phyloP scores from a whole-genome alignment of 1,284 basidiomycete genomes.

The Malassezia equina region DNA sequence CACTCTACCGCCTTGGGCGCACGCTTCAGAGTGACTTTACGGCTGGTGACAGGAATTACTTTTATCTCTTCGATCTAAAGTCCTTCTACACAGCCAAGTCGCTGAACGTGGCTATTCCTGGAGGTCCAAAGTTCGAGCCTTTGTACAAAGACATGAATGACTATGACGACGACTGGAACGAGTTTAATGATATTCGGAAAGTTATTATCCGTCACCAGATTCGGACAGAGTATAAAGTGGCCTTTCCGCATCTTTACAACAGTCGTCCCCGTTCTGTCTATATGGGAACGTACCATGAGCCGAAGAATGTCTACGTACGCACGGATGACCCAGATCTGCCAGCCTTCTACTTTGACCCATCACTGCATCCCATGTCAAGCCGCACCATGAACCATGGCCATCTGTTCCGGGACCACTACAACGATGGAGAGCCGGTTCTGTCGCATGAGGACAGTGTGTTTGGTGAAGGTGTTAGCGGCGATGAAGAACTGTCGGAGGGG shows the following conservation, averaged over 20 bases:
- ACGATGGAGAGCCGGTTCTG: slow-evolving; percentile 49
- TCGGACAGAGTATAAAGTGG: slow-evolving; percentile 97
- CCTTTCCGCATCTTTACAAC: slow-evolving; percentile 98
- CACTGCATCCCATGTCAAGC: slow-evolving; percentile 62
- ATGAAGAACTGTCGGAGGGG: slow-evolving; percentile 51
- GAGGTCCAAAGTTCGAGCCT: slow-evolving; percentile 78
- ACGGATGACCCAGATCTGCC: slow-evolving; percentile 97
- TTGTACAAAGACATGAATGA: slow-evolving; percentile 76
- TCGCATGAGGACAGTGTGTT: slow-evolving; percentile 87
- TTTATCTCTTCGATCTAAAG: slow-evolving; percentile 92
- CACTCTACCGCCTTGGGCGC: slow-evolving; percentile 85
- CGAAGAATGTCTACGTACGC: slow-evolving; percentile 96
- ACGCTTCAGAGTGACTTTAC: slow-evolving; percentile 85
- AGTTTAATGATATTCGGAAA: slow-evolving; percentile 99
- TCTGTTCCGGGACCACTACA: slow-evolving; percentile 31
- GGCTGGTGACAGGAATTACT: slow-evolving; percentile 66
- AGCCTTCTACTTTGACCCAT: slow-evolving; percentile 98
- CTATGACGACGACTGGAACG: slow-evolving; percentile 99
- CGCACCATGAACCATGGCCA: slow-evolving; percentile 27
- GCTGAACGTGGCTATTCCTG: slow-evolving; percentile 94
- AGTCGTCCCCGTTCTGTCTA: slow-evolving; percentile 89
- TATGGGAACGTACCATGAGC: slow-evolving; percentile 81
- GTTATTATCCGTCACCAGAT: slow-evolving; percentile 98
- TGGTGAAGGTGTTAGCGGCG: slow-evolving; percentile 64
- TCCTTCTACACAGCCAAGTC: slow-evolving; percentile 92